These are phyloP conservation scores for Rhizopus sp. DNA, from an alignment of 371 early-diverging fungal genomes.

Conservation along the genomic window DNA sequence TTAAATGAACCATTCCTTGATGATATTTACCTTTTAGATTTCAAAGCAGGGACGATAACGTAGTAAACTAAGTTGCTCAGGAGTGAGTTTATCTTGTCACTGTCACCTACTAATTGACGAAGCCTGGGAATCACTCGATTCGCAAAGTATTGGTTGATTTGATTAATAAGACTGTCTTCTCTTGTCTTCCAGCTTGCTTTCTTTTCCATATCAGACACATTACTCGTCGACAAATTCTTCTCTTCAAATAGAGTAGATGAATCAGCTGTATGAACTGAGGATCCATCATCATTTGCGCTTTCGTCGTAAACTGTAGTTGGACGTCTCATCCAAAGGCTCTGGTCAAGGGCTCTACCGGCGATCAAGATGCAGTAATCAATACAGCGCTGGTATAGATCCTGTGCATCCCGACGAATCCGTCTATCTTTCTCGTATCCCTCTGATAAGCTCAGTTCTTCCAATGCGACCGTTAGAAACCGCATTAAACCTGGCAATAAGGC, in stretches of 20 bases:
- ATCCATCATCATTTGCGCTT: slow-evolving; percentile 19
- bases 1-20: neutral
- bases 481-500: slow-evolving; percentile 55
- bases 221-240: slow-evolving; percentile 36
- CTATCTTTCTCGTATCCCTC: slow-evolving; percentile 60
- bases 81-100: slow-evolving; percentile 67
- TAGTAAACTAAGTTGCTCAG: slow-evolving; percentile 80
- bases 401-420: slow-evolving; percentile 65
- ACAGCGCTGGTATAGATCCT: slow-evolving; percentile 70
- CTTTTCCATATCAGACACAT: slow-evolving; percentile 51
- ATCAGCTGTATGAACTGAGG: slow-evolving; percentile 20
- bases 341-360: slow-evolving; percentile 77
- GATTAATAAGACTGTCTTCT: slow-evolving; percentile 54
- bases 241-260: slow-evolving; percentile 2
- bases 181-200: slow-evolving; percentile 48
- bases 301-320: slow-evolving; percentile 43
- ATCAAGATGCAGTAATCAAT: slow-evolving; percentile 78
- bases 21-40: slow-evolving; percentile 50
- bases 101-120: slow-evolving; percentile 67
- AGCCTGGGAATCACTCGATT: slow-evolving; percentile 68
- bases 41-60: slow-evolving; percentile 73
- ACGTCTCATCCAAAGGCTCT: slow-evolving; percentile 72
- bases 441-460: slow-evolving; percentile 55
- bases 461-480: slow-evolving; percentile 60
- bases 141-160: slow-evolving; percentile 53